phyloP scores from a whole-genome alignment of 2,329 filamentous ascomycete genomes.

The Decorospora gaudefroyi region DNA sequence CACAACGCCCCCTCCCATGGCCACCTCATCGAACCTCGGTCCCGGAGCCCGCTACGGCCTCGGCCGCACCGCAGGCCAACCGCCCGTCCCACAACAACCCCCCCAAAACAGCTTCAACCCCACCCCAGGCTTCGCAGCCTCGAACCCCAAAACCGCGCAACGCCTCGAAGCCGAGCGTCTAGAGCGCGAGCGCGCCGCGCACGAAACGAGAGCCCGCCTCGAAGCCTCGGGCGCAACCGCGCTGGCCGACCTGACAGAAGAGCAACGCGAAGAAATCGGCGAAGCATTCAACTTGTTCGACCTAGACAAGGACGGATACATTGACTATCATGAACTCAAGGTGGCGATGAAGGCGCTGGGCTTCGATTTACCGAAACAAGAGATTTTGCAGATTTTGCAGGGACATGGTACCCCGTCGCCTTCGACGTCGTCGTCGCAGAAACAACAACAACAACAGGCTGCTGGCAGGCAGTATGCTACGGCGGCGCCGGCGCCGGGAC shows the following conservation, averaged over 20 bases:
- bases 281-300: conserved; percentile 98
- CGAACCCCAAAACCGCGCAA: conserved; percentile 49
- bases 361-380: conserved; percentile 85
- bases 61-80: conserved; percentile 37
- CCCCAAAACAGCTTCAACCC: conserved; percentile 35
- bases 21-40: conserved; percentile 57
- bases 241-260: conserved; percentile 70
- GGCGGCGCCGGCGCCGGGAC: conserved; percentile 49
- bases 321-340: conserved; percentile 98
- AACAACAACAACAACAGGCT: conserved; percentile 9
- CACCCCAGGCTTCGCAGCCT: conserved; percentile 49
- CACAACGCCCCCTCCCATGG: conserved; percentile 48
- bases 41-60: conserved; percentile 62
- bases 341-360: conserved; percentile 94
- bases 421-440: conserved; percentile 1
- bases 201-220: conserved; percentile 44
- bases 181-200: conserved; percentile 51
- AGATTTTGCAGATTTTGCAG: conserved; percentile 80
- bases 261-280: conserved; percentile 90
- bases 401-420: conserved; percentile 63
- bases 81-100: conserved; percentile 14
- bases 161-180: conserved; percentile 48
- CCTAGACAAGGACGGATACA: conserved; percentile 88
- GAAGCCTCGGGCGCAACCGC: conserved; percentile 54
- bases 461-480: conserved; percentile 24